These are phyloP conservation scores for Jackrogersella multiformis DNA, from an alignment of 495 filamentous ascomycete genomes.

Conservation along the genomic window DNA sequence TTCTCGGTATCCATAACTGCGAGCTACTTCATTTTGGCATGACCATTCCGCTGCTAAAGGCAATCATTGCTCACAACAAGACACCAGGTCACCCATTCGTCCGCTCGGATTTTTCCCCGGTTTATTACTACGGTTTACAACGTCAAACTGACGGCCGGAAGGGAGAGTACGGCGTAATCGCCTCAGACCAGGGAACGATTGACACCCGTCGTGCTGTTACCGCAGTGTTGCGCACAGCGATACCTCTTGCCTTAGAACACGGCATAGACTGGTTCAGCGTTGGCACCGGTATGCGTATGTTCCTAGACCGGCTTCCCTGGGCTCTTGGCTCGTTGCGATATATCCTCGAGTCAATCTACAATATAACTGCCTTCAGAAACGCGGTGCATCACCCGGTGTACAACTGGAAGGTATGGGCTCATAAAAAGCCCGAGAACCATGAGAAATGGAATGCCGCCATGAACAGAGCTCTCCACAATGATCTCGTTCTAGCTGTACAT, in stretches of 20 bases:
- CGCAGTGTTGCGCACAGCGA: slow-evolving; percentile 5
- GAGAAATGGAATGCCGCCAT: neutral
- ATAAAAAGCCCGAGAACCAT: neutral
- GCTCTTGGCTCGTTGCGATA: slow-evolving; percentile 5
- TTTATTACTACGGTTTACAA: slow-evolving; percentile 29
- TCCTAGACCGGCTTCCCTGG: slow-evolving; percentile 38
- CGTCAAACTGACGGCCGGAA: neutral
- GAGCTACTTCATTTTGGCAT: slow-evolving; percentile 39
- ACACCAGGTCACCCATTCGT: neutral
- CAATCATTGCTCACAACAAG: slow-evolving; percentile 20
- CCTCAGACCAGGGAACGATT: slow-evolving; percentile 22
- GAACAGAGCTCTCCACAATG: slow-evolving; percentile 20
- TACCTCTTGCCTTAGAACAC: slow-evolving; percentile 7
- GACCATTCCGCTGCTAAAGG: slow-evolving; percentile 11
- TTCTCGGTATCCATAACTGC: slow-evolving; percentile 40
- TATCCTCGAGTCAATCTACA: slow-evolving; percentile 29
- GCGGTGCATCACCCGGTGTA: too few relatives aligned
- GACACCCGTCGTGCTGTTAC: slow-evolving; percentile 15
- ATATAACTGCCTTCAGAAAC: slow-evolving; percentile 17
- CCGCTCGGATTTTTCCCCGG: slow-evolving; percentile 34
- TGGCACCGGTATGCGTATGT: slow-evolving; percentile 38
- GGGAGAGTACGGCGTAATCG: slow-evolving; percentile 35
- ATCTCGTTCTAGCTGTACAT: slow-evolving; percentile 31
- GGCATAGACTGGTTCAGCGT: slow-evolving; percentile 38
- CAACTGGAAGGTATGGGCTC: too few relatives aligned